A percentile compares a stretch with the other conserved stretches of the same genome.
These are phyloP conservation scores for Cercophora scortea DNA, from an alignment of 495 filamentous ascomycete species.

Conservation along the genomic window DNA sequence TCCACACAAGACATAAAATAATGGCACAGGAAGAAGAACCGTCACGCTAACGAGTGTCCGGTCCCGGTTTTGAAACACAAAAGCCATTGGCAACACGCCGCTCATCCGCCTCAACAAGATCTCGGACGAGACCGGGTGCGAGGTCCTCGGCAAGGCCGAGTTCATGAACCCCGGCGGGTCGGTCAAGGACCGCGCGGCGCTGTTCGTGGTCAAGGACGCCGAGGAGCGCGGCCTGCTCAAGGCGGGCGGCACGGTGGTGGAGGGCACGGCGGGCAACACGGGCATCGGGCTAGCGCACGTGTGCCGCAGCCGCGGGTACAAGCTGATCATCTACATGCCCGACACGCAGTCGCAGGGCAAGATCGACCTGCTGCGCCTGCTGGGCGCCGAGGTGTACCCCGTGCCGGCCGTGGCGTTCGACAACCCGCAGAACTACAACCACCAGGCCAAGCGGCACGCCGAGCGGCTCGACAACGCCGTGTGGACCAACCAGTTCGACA, in stretches of 20 bases:
- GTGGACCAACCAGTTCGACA: conserved; percentile 99
- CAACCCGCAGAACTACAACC: conserved; percentile 95
- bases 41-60: not conserved
- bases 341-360: conserved; percentile 98
- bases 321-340: conserved; percentile 98
- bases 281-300: conserved; percentile 97
- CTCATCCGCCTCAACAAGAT: conserved; percentile 83
- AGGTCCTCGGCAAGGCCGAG: conserved; percentile 92
- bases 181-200: conserved; percentile 92
- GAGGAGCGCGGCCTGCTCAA: conserved; percentile 76
- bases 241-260: conserved; percentile 88
- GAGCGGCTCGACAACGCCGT: conserved; percentile 81
- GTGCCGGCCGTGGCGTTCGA: conserved; percentile 96
- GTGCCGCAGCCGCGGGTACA: conserved; percentile 87
- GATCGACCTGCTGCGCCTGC: conserved; percentile 81
- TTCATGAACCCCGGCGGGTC: conserved; percentile 97
- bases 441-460: conserved; percentile 84
- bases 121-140: conserved; percentile 88
- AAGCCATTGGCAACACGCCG: conserved; percentile 95
- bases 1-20: too few species aligned
- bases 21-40: not conserved
- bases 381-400: conserved; percentile 97
- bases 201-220: conserved; percentile 90
- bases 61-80: conserved; percentile 6
- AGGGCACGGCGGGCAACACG: conserved; percentile 96